Base-by-base conservation (phyloP, 306 rosid species). In the Vigna radiata region DNA sequence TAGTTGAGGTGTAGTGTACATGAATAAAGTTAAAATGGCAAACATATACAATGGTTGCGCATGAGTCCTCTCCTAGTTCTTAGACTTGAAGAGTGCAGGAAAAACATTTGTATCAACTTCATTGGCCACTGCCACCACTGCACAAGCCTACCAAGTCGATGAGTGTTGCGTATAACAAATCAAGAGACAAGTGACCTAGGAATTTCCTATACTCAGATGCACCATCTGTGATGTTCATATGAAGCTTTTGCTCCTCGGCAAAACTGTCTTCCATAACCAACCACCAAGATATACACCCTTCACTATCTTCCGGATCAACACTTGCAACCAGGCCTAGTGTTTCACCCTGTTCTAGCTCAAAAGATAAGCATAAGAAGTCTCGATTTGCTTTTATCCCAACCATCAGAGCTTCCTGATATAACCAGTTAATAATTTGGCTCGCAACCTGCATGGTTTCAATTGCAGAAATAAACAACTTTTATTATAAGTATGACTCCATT, bases 211-310 rank as follows among this genome's bases (percentile, higher is more conserved):
- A 87, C 73, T 94, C 96, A 46, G 96, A 88, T 25, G 87, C 82
- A 58, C 89, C 90, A 73, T 88, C 83, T 0, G 75, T 75, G 48
- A 73, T 48, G 77, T 87, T 93, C 55, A 85, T 58, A 12, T 70
- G 85, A 84, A 90, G 88, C 71, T 92, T 90, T 68, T 77, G 78
- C 81, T 89, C 95, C 84, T 90, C 97, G 12, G 85, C 73, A 33
- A 89, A 83, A 70, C 89, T 82, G 56, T 89, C 88, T 53, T 90
- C 97, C 87, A 95, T 87, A 31, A 92, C 88, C 84, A 95, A 81
- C 93, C 90, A 92, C 98, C 97, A 95, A 7, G 96, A 92, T 78
- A 95, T 90, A 80, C 95, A 89, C 15, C 96, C 96, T 44, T 88
- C 87, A 64, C 61, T 66, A 72, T 91, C 96, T 68, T 90, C 96